Evolutionary conservation across 768 basidiomycete species (phyloP), one percentile per base, ranked within the genome.

Genomic region (Royoungia palumana): DNA sequence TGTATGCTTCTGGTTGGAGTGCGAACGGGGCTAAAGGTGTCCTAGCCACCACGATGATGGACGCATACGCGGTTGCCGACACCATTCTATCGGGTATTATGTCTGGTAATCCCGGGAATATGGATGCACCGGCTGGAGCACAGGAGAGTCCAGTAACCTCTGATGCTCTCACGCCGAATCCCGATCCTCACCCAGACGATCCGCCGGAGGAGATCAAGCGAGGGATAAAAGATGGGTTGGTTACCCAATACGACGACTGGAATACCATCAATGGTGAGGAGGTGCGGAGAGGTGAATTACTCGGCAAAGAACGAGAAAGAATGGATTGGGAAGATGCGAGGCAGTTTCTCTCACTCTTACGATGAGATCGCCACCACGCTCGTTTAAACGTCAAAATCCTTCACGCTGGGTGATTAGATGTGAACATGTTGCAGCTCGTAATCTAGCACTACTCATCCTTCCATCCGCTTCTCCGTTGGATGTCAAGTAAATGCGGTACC

Each of bases 1-100:
- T 94, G n/a, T 99, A 96, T 62, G 87, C 91, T 2, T 85, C 89
- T 2, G 95, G 95, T 10, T 99, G 96, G 96, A 86, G 91, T 2
- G 86, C 91, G 2, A 83, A 80, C 4, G 95, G 95, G 30, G 94
- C 96, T 0, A 85, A 81, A 44, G 94, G 94, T 10, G 94, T 98
- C 12, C 75, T 98, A 38, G 94, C 92, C 2, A 76, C 85, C 4
- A 96, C 96, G 28, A 93, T 99, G 93, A 82, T 91, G 67, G 79
- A 96, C 62, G 89, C 94, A 19, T 92, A 93, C 62, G 75, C 77
- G 3, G 82, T 90, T 3, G 86, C 89, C 2, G 82, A 87, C 34
- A 71, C 77, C 0, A 79, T 97, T 44, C 53, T 92, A 2, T 68
- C 71, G 2, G 93, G 94, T 57, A 75, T 77, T 16, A 62, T 68